A percentile compares a stretch with the other conserved stretches of the same genome.
These are phyloP conservation scores for Kwoniella sp. DNA, from an alignment of 768 basidiomycete genomes.

Conservation along the genomic window DNA sequence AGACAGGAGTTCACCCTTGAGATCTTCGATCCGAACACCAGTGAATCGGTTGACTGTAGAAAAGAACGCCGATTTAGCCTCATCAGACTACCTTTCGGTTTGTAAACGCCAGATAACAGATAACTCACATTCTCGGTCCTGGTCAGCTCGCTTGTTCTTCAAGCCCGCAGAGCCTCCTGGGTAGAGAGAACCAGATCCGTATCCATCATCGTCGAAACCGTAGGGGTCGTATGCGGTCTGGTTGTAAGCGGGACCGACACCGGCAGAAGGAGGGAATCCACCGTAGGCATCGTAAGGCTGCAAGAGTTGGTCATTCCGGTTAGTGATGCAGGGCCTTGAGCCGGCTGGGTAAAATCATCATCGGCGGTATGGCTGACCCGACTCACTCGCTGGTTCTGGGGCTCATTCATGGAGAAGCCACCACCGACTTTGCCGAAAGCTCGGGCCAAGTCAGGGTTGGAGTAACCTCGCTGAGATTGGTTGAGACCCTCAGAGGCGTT, in stretches of 20 bases:
- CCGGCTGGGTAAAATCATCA: too few relatives aligned
- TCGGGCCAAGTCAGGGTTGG: conserved; percentile 57
- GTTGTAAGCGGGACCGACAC: conserved; percentile 30
- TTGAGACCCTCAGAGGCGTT: conserved; percentile 36
- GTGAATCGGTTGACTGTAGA: conserved; percentile 88
- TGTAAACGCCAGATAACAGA: neutral
- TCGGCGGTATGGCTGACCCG: too few relatives aligned
- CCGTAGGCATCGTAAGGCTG: conserved; percentile 24
- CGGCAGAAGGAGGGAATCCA: conserved; percentile 26
- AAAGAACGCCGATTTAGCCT: neutral
- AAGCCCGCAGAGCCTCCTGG: conserved; percentile 63
- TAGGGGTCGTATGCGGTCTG: conserved; percentile 45
- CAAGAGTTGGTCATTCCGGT: conserved; percentile 34
- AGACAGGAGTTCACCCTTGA: conserved; percentile 89
- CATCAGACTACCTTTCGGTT: neutral
- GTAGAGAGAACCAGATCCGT: conserved; percentile 56
- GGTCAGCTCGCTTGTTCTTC: conserved; percentile 91
- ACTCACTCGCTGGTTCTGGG: conserved; percentile 27
- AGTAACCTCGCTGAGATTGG: conserved; percentile 53
- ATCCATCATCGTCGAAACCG: conserved; percentile 55
- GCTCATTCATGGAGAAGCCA: conserved; percentile 44
- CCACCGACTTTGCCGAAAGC: conserved; percentile 53
- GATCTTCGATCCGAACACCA: conserved; percentile 90
- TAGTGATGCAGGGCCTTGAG: too few relatives aligned
- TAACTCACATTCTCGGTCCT: conserved; percentile 77